Base-by-base conservation (phyloP, 352 stramenopile species). In the Phytophthora lateralis region DNA sequence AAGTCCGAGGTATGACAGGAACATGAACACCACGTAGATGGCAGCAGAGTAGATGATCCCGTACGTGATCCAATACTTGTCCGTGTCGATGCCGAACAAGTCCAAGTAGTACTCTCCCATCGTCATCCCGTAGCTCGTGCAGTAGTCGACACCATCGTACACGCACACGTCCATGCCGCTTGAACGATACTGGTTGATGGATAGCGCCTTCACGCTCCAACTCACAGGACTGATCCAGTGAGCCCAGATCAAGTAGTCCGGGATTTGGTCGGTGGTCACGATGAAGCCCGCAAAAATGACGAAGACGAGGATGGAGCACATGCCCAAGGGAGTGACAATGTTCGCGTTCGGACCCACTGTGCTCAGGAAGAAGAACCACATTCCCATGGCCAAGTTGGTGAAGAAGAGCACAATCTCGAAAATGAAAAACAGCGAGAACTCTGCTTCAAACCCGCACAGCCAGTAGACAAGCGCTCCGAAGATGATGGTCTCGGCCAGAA, bases 401-500 rank as follows among this genome's bases (percentile, higher is more conserved):
- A 85, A 45, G 11, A 81, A 61, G 26, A 74, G 42, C 9, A 70
- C 18, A 11, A 68, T 11, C 34, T 66, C 57, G 60, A 80, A 86
- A 27, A 76, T 52, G 27, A 82, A 11, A 29, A 75, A 86, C 0
- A 26, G 10, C 1, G 15, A 24, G 2, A 45, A 48, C 1, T 75
- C 15, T 5, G 47, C 24, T 15, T 64, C 39, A 51, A 67, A 74
- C 9, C 80, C 82, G 45, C 87, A 71, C 54, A 90, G 78, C 60
- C 73, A 93, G 52, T 93, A 93, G 0, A 91, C 43, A 35, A 93
- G 59, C 14, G 65, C 72, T 20, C 79, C 84, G 69, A 93, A 93
- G 32, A 86, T 55, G 10, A 90, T 35, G 6, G 74, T 71, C 64
- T 92, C 80, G 30, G 75, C 58, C 0, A 74, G 4, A 62, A 46